phyloP scores from a whole-genome alignment of 225 moss, liverwort and hornwort species.

The Anthoceros angustus region DNA sequence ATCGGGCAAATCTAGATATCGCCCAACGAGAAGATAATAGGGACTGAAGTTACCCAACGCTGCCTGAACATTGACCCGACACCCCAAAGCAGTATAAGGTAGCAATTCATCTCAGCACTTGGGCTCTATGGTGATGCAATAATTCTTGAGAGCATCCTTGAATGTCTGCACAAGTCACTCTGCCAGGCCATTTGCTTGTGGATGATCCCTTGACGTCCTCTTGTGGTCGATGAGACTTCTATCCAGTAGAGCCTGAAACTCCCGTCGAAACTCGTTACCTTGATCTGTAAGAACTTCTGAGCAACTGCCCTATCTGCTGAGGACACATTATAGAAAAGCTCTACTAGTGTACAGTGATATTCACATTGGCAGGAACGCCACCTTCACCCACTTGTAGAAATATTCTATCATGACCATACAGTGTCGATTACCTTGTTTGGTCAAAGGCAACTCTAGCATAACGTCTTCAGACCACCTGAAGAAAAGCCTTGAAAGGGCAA shows the following conservation, averaged over 20 bases:
- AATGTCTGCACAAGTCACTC: too few relatives aligned
- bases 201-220: neutral
- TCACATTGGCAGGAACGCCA: neutral
- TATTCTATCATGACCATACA: neutral
- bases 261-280: constrained; percentile 1
- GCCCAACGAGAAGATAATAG: too few relatives aligned
- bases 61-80: too few relatives aligned
- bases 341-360: neutral
- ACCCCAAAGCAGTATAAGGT: too few relatives aligned
- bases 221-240: constrained; percentile 7
- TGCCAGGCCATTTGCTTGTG: neutral
- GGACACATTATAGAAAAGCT: neutral
- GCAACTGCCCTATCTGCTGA: neutral
- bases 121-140: too few relatives aligned
- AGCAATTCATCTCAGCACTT: too few relatives aligned
- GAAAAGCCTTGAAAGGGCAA: neutral
- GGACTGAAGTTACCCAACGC: too few relatives aligned
- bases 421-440: neutral
- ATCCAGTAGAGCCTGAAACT: constrained; percentile 7
- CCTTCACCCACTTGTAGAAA: neutral
- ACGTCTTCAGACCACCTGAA: neutral
- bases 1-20: too few relatives aligned
- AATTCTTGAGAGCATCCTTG: too few relatives aligned
- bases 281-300: constrained; percentile 7
- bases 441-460: neutral